phyloP scores from a whole-genome alignment of 371 early-diverging fungal species.

The Sporodiniella umbellata region DNA sequence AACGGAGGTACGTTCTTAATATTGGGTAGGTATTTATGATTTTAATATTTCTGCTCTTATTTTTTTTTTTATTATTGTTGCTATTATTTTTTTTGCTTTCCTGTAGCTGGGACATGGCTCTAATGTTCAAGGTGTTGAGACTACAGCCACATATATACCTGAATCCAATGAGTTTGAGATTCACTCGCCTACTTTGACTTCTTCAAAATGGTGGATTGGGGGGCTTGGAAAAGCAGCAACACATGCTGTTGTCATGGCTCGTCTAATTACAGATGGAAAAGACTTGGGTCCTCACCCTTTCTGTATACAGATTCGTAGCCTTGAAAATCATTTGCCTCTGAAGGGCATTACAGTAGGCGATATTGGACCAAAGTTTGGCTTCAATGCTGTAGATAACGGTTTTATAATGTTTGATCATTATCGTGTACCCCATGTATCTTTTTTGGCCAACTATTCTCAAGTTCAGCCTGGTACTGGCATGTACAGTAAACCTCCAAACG shows the following conservation, averaged over 20 bases:
- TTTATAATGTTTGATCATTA: slow-evolving; percentile 74
- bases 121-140: slow-evolving; percentile 84
- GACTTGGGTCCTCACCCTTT: slow-evolving; percentile 84
- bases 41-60: too few relatives aligned
- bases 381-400: slow-evolving; percentile 82
- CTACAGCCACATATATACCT: slow-evolving; percentile 80
- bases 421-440: slow-evolving; percentile 74
- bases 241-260: slow-evolving; percentile 87
- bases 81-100: too few relatives aligned
- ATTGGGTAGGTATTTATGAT: too few relatives aligned
- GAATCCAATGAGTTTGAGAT: slow-evolving; percentile 84
- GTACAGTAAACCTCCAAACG: slow-evolving; percentile 65
- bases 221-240: slow-evolving; percentile 67
- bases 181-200: slow-evolving; percentile 76
- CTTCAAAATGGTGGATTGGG: slow-evolving; percentile 92
- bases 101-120: slow-evolving; percentile 69
- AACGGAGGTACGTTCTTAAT: slow-evolving; percentile 60
- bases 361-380: slow-evolving; percentile 88
- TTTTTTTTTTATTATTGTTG: too few relatives aligned
- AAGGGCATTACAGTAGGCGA: slow-evolving; percentile 86
- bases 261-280: slow-evolving; percentile 75
- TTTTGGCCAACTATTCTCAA: slow-evolving; percentile 77
- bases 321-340: slow-evolving; percentile 68
- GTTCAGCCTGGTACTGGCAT: slow-evolving; percentile 65
- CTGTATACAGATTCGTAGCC: slow-evolving; percentile 80